These are phyloP conservation scores for Coemansia sp. DNA, from an alignment of 192 early-diverging fungal genomes.

Conservation along the genomic window DNA sequence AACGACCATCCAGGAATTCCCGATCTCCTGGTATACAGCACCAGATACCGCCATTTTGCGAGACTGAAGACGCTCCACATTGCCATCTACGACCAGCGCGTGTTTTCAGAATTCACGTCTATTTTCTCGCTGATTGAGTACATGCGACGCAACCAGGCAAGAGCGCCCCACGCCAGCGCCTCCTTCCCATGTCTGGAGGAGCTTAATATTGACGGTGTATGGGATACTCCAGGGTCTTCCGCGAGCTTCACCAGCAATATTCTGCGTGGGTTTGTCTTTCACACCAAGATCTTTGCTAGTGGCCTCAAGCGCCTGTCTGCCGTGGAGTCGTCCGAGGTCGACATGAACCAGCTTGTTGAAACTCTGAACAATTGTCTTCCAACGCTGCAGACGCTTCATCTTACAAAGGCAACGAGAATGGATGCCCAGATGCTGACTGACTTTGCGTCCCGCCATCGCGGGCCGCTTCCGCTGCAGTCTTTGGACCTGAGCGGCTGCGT, in stretches of 20 bases:
- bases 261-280: background rate
- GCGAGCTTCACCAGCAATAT: constrained; percentile 22
- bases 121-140: constrained; percentile 29
- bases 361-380: constrained; percentile 17
- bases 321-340: constrained; percentile 16
- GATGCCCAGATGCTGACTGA: constrained; percentile 10
- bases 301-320: constrained; percentile 29
- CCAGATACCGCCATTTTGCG: constrained; percentile 31
- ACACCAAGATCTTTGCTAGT: constrained; percentile 13
- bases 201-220: constrained; percentile 41
- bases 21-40: constrained; percentile 40
- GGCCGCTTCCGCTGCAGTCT: constrained; percentile 20
- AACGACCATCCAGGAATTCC: constrained; percentile 46
- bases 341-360: background rate
- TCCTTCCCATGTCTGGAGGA: constrained; percentile 32
- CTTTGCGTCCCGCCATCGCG: background rate
- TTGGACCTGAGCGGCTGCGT: constrained; percentile 44
- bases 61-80: constrained; percentile 33
- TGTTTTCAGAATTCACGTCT: constrained; percentile 12
- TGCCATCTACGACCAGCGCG: constrained; percentile 27
- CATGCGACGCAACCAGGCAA: constrained; percentile 17
- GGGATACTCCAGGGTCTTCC: constrained; percentile 14
- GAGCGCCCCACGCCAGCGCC: background rate
- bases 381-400: constrained; percentile 25
- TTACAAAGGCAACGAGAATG: constrained; percentile 19